Conservation (phyloP, 2,329 filamentous ascomycete genomes). For the Ophiocordyceps australis region DNA sequence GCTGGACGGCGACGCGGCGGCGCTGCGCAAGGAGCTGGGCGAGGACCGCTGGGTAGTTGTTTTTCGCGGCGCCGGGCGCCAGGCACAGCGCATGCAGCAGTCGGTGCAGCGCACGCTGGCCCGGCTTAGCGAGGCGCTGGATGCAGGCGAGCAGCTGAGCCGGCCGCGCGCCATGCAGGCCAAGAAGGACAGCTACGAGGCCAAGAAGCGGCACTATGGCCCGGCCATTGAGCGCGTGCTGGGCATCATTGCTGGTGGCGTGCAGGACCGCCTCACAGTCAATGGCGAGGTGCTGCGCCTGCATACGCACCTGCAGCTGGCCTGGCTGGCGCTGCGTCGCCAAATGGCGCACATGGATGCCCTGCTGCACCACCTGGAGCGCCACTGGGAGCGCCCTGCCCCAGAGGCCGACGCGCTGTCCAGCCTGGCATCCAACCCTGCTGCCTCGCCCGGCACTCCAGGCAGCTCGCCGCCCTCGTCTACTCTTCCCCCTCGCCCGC, state of each 20-base stretch:
- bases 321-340: constrained; percentile 59
- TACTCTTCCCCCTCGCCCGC: constrained; percentile 24
- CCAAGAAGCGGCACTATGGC: constrained; percentile 86
- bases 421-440: constrained; percentile 65
- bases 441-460: constrained; percentile 52
- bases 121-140: constrained; percentile 67
- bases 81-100: constrained; percentile 93
- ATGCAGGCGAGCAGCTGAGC: constrained; percentile 54
- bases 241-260: constrained; percentile 86
- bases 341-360: constrained; percentile 64
- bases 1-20: constrained; percentile 79
- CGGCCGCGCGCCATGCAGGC: constrained; percentile 54
- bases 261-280: constrained; percentile 85
- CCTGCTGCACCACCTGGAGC: constrained; percentile 53
- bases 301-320: constrained; percentile 68
- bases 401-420: constrained; percentile 85
- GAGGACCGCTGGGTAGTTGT: constrained; percentile 95
- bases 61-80: constrained; percentile 78
- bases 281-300: constrained; percentile 88
- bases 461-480: constrained; percentile 48
- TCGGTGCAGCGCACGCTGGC: constrained; percentile 75
- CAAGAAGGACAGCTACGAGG: constrained; percentile 84
- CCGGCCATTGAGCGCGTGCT: constrained; percentile 84
- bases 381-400: constrained; percentile 47
- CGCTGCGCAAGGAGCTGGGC: constrained; percentile 71